phyloP scores from a whole-genome alignment of 305 asterid genomes.

The Solanum hybrid region DNA sequence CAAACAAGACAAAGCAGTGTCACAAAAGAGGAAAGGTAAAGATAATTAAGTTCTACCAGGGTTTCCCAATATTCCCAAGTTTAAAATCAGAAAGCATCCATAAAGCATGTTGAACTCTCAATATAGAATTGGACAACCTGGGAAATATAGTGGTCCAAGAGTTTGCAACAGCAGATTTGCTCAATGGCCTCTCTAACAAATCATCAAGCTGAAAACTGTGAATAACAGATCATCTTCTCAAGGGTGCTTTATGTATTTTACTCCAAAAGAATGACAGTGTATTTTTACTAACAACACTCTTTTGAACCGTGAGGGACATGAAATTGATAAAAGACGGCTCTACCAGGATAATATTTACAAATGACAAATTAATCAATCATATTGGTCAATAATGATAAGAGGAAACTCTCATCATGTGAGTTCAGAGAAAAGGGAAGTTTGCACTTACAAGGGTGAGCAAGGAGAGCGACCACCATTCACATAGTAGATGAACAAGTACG shows the following conservation, averaged over 20 bases:
- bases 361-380: neutral
- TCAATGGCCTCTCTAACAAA: neutral
- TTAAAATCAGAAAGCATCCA: neutral
- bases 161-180: neutral
- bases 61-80: neutral
- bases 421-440: neutral
- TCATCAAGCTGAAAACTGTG: neutral
- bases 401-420: neutral
- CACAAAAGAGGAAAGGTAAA: neutral
- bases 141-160: neutral
- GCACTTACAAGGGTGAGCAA: constrained; percentile 86
- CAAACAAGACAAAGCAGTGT: neutral
- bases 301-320: neutral
- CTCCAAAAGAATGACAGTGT: neutral
- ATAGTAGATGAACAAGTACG: constrained; percentile 81
- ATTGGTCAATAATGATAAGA: neutral
- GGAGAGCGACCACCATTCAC: constrained; percentile 93
- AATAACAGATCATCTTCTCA: neutral
- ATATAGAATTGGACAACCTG: neutral
- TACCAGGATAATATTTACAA: neutral
- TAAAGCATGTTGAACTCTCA: neutral
- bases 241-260: neutral
- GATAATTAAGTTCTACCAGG: neutral
- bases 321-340: neutral
- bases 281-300: neutral